Evolutionary conservation across 2,329 filamentous ascomycete species (phyloP), one percentile per base, ranked within the genome.

Genomic region (Fonsecaea nubica): DNA sequence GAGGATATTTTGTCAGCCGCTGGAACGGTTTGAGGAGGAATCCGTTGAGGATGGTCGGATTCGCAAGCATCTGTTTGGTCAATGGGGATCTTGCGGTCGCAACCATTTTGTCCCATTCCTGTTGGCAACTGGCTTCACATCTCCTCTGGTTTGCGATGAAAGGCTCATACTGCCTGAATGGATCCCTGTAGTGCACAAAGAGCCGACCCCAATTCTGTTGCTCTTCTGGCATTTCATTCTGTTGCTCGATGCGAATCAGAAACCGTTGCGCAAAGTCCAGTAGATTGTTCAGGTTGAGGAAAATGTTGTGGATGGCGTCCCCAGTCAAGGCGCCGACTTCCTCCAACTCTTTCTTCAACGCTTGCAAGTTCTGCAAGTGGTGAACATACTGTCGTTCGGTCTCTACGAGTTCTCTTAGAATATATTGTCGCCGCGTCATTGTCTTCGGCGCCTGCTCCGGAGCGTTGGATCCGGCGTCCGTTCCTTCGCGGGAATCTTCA

Each of bases 371-470:
- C 77, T 98, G 94, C 61, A 99, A 81, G 81, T 99, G 95, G 77
- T 98, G 93, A 3, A 98, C 95, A 74, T 99, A 99, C 79, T 97
- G 97, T 69, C 95, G 89, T 79, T 99, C 95, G 1, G 94, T 98
- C 73, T 94, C 92, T 63, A 99, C 90, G 55, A 99, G 82, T 79
- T 99, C 95, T 75, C 91, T 89, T 52, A 99, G 87, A 68, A 98
- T 92, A 77, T 97, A 91, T 74, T 97, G 92, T 71, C 93, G 90
- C 76, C 92, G 87, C 1, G 87, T 88, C 63, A 89, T 86, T 56
- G 89, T 88, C 61, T 73, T 72, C 9, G 70, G 70, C 12, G 64
- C 35, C 45, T 66, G 63, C 21, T 68, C 62, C 4, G 60, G 35
- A 21, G 60, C 63, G 80, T 82, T 30, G 81, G 72, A 59, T 62